These are phyloP conservation scores for Spizellomyces sp. DNA, from an alignment of 192 early-diverging fungal species.

Conservation along the genomic window DNA sequence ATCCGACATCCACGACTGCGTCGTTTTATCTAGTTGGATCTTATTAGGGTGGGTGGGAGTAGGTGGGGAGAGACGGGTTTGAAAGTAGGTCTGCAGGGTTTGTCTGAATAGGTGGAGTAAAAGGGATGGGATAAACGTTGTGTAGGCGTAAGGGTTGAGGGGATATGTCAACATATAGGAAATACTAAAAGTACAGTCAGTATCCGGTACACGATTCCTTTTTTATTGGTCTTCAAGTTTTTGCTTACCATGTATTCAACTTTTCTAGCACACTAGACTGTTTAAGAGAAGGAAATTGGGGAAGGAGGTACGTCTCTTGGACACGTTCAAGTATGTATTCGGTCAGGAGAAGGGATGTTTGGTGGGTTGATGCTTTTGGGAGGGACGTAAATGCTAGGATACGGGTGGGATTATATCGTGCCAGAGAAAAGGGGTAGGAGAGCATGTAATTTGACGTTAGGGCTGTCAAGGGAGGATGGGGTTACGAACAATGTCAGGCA, in stretches of 20 bases:
- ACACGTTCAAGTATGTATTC: neutral
- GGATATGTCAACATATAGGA: constrained; percentile 3
- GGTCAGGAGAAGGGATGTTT: neutral
- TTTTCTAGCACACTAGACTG: neutral
- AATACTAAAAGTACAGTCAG: neutral
- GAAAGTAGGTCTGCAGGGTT: neutral
- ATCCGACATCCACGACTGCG: neutral
- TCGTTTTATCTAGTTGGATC: neutral
- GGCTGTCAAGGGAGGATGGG: neutral
- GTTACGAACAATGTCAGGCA: neutral
- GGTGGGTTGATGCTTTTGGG: neutral
- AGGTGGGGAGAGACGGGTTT: neutral
- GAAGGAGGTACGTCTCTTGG: neutral
- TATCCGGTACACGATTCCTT: neutral
- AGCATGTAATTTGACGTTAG: neutral
- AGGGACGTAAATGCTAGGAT: neutral
- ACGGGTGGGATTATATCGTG: neutral
- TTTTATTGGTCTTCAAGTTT: neutral
- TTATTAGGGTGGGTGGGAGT: neutral
- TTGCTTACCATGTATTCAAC: neutral
- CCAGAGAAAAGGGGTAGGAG: neutral
- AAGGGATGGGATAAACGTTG: neutral
- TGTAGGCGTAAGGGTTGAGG: neutral
- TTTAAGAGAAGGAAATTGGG: neutral
- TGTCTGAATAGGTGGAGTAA: neutral